Conservation (phyloP, 768 basidiomycete species). For the Termitomyces sp. region DNA sequence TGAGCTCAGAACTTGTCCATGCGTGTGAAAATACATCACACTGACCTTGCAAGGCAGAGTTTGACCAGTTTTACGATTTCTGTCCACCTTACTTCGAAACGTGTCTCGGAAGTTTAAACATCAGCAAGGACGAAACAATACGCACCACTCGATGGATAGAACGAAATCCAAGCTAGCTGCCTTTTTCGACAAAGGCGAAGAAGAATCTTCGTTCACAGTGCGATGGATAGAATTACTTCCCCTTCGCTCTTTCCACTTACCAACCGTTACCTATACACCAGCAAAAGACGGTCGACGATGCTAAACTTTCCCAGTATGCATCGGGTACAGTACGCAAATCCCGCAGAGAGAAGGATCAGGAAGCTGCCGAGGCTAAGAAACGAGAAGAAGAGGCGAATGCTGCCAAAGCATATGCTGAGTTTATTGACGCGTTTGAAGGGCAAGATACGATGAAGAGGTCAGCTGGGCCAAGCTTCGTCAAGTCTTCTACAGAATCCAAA, state of each 20-base stretch:
- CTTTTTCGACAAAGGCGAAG: constrained; percentile 84
- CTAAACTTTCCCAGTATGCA: constrained; percentile 82
- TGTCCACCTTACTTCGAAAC: not conserved
- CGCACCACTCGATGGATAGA: constrained; percentile 48
- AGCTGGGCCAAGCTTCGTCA: constrained; percentile 55
- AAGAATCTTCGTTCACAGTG: constrained; percentile 87
- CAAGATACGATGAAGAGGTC: constrained; percentile 53
- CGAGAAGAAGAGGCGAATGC: constrained; percentile 80
- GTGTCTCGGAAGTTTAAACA: not conserved
- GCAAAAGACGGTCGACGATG: constrained; percentile 84
- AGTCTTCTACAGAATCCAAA: constrained; percentile 54
- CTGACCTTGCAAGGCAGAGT: not conserved
- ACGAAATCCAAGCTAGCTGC: constrained; percentile 68
- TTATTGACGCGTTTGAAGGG: constrained; percentile 80
- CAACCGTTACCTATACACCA: constrained; percentile 50
- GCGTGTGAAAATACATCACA: not conserved
- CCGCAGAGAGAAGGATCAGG: constrained; percentile 87
- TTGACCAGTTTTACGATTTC: not conserved
- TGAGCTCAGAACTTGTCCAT: not conserved
- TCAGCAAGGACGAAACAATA: not conserved
- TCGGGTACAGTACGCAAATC: constrained; percentile 89
- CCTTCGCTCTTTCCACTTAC: constrained; percentile 56
- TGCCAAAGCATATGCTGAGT: constrained; percentile 79
- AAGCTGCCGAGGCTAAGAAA: constrained; percentile 87
- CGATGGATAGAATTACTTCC: constrained; percentile 77